Evolutionary conservation across 1,284 basidiomycete genomes (phyloP), one percentile per base, ranked within the genome.

Genomic region (Chalciporus sp.): DNA sequence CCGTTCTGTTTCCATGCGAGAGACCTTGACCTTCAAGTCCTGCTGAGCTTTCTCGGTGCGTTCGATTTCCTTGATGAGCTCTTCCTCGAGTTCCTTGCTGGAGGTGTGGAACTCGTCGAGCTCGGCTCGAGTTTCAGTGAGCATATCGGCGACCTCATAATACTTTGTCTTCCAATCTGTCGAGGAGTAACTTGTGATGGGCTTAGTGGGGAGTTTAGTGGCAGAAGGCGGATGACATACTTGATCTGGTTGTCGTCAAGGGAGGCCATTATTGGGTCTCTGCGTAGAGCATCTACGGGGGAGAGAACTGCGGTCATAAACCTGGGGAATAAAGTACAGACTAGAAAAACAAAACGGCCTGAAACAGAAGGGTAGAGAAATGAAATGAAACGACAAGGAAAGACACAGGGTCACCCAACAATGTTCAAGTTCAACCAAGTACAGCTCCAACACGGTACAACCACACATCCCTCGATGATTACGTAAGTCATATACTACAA

Each of bases 81-180:
- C 94, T 58, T 94, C 88, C 76, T 97, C 95, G 31, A 97, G 82
- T 65, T 96, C 94, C 74, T 92, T 94, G 70, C 92, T 94, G 44
- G 91, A 92, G 57, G 85, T 77, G 62, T 95, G 92, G 68, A 96
- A 96, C 60, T 96, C 94, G 66, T 94, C 91, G 46, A 95, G 86
- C 72, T 95, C 94, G 14, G 85, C 81, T 58, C 89, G 83, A 37
- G 92, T 94, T 71, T 95, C 92, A 55, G 86, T 75, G 51, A 95
- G 80, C 81, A 92, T 90, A 61, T 94, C 90, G 52, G 87, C 82
- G 49, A 90, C 87, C 72, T 93, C 89, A 69, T 88, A 81, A 72
- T 94, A 95, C 73, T 92, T 94, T 60, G 84, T 75, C 63, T 86
- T 85, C 85, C 92, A 95, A 72, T 94, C 89, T 27, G 75, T 76